phyloP scores from a whole-genome alignment of 805 yeast species.

The Yamadazyma laniorum region DNA sequence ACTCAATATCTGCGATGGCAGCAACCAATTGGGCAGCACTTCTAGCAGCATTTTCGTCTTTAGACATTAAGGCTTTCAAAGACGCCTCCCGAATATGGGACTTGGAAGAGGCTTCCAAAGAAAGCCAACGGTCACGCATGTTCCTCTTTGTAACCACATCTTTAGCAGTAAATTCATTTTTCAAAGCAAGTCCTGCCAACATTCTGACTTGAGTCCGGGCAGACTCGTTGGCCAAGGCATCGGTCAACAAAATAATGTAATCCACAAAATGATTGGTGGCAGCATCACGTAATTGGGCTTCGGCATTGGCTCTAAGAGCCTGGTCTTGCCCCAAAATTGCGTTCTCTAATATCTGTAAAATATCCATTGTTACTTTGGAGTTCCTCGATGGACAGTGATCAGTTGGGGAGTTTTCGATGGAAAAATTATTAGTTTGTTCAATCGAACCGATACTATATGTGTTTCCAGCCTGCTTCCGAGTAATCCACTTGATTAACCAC shows the following conservation, averaged over 20 bases:
- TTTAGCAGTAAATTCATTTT: conserved; percentile 85
- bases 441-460: no score
- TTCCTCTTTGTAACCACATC: conserved; percentile 56
- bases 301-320: conserved; percentile 70
- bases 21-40: conserved; percentile 93
- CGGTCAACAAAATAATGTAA: conserved; percentile 67
- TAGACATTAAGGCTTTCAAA: conserved; percentile 59
- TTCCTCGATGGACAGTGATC: no score
- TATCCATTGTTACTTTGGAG: no score
- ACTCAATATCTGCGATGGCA: conserved; percentile 93
- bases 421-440: no score
- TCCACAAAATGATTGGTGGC: conserved; percentile 75
- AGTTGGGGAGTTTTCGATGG: no score
- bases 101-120: conserved; percentile 54
- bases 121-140: conserved; percentile 74
- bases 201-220: conserved; percentile 79
- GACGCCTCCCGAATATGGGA: conserved; percentile 60
- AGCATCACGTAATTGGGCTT: conserved; percentile 65
- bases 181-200: conserved; percentile 84
- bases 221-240: conserved; percentile 63
- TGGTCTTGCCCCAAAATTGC: conserved; percentile 73
- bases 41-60: conserved; percentile 76
- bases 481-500: background rate
- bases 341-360: conserved; percentile 70
- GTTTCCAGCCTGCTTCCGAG: no score